phyloP scores from a whole-genome alignment of 2,329 filamentous ascomycete species.

The Myrmaecium sp. region DNA sequence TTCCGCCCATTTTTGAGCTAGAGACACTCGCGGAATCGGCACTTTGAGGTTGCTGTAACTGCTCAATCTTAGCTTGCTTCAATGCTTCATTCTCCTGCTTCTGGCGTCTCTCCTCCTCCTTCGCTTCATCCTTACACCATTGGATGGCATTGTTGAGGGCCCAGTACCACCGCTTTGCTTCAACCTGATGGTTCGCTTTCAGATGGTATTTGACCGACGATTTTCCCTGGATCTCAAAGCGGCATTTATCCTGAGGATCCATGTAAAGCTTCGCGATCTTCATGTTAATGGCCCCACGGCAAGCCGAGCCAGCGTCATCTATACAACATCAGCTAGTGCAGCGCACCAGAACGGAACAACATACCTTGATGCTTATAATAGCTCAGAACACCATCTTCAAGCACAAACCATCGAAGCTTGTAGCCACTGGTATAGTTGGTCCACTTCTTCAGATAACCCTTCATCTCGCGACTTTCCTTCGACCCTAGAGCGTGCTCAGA shows the following conservation, averaged over 20 bases:
- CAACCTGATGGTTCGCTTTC: slow-evolving; percentile 94
- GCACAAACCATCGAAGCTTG: slow-evolving; percentile 91
- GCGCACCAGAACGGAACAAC: slow-evolving; percentile 3
- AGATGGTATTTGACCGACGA: slow-evolving; percentile 97
- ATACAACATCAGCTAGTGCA: not conserved
- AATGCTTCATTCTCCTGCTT: slow-evolving; percentile 59
- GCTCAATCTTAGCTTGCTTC: slow-evolving; percentile 64
- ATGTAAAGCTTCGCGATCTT: slow-evolving; percentile 86
- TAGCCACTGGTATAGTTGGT: slow-evolving; percentile 97
- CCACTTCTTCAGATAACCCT: slow-evolving; percentile 98
- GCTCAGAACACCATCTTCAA: slow-evolving; percentile 91
- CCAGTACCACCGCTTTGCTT: slow-evolving; percentile 99
- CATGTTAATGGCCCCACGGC: slow-evolving; percentile 97
- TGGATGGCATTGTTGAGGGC: slow-evolving; percentile 97
- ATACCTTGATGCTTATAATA: slow-evolving; percentile 91
- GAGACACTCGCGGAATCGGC: slow-evolving; percentile 23
- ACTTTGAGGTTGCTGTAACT: slow-evolving; percentile 31
- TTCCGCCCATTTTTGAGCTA: slow-evolving; percentile 15
- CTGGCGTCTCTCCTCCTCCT: slow-evolving; percentile 67
- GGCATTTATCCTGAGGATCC: slow-evolving; percentile 93
- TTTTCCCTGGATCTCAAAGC: slow-evolving; percentile 95
- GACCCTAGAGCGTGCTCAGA: slow-evolving; percentile 43
- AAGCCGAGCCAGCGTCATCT: slow-evolving; percentile 90
- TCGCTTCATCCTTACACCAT: slow-evolving; percentile 93
- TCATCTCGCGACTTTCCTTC: slow-evolving; percentile 90